phyloP scores from a whole-genome alignment of 306 rosid genomes.

The Mimosa bimucronata region DNA sequence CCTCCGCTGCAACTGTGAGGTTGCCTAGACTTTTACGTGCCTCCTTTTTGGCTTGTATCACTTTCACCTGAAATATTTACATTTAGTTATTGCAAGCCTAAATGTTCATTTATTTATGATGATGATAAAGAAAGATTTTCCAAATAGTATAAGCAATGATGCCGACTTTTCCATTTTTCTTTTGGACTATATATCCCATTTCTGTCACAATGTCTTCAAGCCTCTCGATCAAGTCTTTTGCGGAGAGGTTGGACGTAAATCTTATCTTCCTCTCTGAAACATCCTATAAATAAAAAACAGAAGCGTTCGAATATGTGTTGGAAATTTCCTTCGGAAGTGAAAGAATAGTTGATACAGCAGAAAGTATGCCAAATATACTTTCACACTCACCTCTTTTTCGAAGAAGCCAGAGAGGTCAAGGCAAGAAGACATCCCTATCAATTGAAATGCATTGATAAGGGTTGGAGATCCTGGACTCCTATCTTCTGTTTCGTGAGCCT shows the following conservation, averaged over 20 bases:
- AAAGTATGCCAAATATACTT: conserved; percentile 19
- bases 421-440: conserved; percentile 92
- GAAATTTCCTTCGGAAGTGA: conserved; percentile 9
- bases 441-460: conserved; percentile 84
- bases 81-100: conserved; percentile 21
- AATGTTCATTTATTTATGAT: conserved; percentile 17
- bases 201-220: conserved; percentile 69
- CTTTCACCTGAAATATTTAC: conserved; percentile 66
- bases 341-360: neutral
- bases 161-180: conserved; percentile 84
- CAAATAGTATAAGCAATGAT: conserved; percentile 7
- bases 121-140: conserved; percentile 7
- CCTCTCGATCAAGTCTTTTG: conserved; percentile 67
- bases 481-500: conserved; percentile 56
- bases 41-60: conserved; percentile 54
- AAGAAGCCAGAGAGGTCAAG: conserved; percentile 95
- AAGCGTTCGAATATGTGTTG: neutral
- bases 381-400: conserved; percentile 80
- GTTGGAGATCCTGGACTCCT: conserved; percentile 55
- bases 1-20: conserved; percentile 82
- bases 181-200: conserved; percentile 78
- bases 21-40: conserved; percentile 50
- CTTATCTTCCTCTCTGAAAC: conserved; percentile 92
- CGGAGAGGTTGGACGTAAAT: conserved; percentile 78
- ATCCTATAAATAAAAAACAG: conserved; percentile 54